Evolutionary conservation across 2,329 filamentous ascomycete genomes (phyloP).

Genomic region (Penicillium hordei): DNA sequence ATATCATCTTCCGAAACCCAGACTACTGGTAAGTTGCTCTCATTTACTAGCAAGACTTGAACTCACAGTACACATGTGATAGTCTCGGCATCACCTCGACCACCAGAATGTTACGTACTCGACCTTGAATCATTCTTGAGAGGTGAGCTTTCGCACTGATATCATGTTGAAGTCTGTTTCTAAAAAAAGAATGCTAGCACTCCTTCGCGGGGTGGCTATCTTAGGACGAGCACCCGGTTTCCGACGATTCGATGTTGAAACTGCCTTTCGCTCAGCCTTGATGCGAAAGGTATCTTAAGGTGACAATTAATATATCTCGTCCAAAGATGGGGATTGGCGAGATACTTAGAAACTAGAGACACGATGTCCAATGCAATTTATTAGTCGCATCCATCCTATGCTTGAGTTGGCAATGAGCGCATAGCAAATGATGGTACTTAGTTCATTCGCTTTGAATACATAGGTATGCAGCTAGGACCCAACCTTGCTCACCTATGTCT

Average conservation of each 20-base stretch:
- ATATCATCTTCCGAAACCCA: not conserved
- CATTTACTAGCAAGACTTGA: not conserved
- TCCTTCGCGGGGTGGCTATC: not conserved
- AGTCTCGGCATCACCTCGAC: not conserved
- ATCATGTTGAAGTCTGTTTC: not conserved
- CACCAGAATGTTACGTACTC: not conserved
- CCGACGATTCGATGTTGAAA: conserved; percentile 1
- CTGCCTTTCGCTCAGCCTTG: not conserved
- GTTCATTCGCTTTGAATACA: not conserved
- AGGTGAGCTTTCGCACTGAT: not conserved
- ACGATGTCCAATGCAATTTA: not conserved
- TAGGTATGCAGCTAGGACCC: too few relatives aligned
- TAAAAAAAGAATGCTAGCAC: not conserved
- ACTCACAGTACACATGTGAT: not conserved
- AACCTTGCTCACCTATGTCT: not conserved
- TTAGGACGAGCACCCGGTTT: conserved; percentile 3
- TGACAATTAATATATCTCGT: not conserved
- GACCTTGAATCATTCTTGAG: not conserved
- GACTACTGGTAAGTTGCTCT: not conserved
- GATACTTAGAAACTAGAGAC: not conserved
- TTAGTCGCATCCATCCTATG: not conserved
- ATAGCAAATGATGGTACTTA: not conserved
- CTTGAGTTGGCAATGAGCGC: not conserved
- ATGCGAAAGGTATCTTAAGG: not conserved
- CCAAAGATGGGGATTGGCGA: not conserved